Conservation (phyloP, 495 filamentous ascomycete genomes). For the Sporormia fimetaria region DNA sequence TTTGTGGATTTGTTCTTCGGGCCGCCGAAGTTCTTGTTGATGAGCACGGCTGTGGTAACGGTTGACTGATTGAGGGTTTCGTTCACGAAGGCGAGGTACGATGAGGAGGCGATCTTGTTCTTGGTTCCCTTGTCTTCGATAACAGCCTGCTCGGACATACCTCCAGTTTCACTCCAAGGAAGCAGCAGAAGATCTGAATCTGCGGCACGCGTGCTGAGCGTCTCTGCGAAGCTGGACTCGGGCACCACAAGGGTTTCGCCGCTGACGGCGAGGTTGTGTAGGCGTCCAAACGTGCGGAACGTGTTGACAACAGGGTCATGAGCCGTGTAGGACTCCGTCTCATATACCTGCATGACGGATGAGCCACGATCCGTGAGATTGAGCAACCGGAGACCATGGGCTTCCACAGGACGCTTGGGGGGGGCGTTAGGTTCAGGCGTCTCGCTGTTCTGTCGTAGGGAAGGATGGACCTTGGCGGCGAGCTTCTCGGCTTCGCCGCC, state of each 20-base stretch:
- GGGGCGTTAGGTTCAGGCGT: not conserved
- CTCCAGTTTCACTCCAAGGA: slow-evolving; percentile 83
- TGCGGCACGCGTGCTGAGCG: slow-evolving; percentile 53
- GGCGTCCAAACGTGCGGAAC: slow-evolving; percentile 76
- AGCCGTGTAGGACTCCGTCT: slow-evolving; percentile 61
- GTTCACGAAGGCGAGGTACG: slow-evolving; percentile 39
- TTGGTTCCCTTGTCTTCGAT: slow-evolving; percentile 35
- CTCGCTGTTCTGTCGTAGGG: slow-evolving; percentile 17
- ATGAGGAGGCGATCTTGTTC: slow-evolving; percentile 24
- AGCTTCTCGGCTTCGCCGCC: slow-evolving; percentile 35
- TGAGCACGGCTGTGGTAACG: slow-evolving; percentile 68
- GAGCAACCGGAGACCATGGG: slow-evolving; percentile 75
- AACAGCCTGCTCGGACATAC: slow-evolving; percentile 45
- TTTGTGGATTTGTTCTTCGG: slow-evolving; percentile 31
- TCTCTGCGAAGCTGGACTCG: slow-evolving; percentile 65
- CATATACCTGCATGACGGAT: slow-evolving; percentile 87
- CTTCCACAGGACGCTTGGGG: slow-evolving; percentile 51
- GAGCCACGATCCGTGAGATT: slow-evolving; percentile 89
- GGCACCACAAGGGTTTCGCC: slow-evolving; percentile 69
- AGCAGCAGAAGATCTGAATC: slow-evolving; percentile 74
- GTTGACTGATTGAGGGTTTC: slow-evolving; percentile 47
- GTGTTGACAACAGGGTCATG: slow-evolving; percentile 86
- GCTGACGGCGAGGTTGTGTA: slow-evolving; percentile 75
- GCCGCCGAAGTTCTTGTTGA: slow-evolving; percentile 62
- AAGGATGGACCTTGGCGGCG: slow-evolving; percentile 21